These are phyloP conservation scores for Moesziomyces sp. DNA, from an alignment of 1,284 basidiomycete genomes.

Conservation along the genomic window DNA sequence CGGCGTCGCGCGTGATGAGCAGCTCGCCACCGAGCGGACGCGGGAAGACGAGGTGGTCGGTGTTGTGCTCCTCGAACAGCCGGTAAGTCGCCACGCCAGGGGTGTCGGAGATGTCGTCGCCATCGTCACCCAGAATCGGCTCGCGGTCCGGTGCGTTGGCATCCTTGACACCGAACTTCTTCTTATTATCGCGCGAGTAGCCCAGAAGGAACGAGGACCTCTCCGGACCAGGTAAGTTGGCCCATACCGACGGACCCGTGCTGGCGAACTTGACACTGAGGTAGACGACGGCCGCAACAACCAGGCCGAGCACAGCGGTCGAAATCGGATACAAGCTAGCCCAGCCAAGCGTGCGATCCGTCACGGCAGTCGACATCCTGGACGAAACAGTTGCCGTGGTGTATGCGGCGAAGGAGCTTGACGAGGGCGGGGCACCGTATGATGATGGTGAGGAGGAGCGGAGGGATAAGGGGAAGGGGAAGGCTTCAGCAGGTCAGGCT, in stretches of 20 bases:
- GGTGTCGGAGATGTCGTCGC: conserved; percentile 36
- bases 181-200: conserved; percentile 25
- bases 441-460: background rate
- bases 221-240: conserved; percentile 29
- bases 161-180: conserved; percentile 37
- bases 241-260: conserved; percentile 32
- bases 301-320: conserved; percentile 4
- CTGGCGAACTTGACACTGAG: conserved; percentile 17
- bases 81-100: conserved; percentile 33
- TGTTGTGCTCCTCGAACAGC: conserved; percentile 25
- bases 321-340: conserved; percentile 19
- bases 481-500: no score
- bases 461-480: background rate
- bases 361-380: conserved; percentile 29
- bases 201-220: conserved; percentile 33
- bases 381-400: background rate
- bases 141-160: conserved; percentile 16
- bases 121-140: conserved; percentile 38
- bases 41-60: conserved; percentile 39
- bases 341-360: conserved; percentile 22
- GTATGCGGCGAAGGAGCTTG: background rate
- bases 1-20: conserved; percentile 40
- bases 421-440: background rate
- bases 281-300: conserved; percentile 12
- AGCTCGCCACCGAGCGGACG: conserved; percentile 42